Evolutionary conservation across 495 filamentous ascomycete genomes (phyloP), one percentile per base, ranked within the genome.

Genomic region (Tuber borchii): DNA sequence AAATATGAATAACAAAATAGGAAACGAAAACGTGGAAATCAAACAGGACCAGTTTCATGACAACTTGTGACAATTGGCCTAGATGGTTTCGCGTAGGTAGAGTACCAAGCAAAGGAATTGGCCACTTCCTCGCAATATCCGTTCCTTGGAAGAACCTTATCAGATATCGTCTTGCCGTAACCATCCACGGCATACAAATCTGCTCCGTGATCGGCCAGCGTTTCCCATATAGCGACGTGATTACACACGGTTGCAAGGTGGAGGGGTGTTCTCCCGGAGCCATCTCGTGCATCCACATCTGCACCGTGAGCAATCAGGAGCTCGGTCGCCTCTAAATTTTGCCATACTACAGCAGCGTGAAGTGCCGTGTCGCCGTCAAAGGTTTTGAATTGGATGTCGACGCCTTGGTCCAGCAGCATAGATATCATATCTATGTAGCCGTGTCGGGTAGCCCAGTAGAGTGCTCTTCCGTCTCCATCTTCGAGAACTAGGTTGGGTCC

Each of bases 401-500:
- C 73, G 12, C 74, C 69, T 51, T 71, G 37, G 39, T 19, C 74
- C 20, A 71, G 69, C 20, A 75, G 42, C 10, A 61, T 31, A 12
- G 42, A 46, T 39, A 72, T 34, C 42, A 72, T 72, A 31, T 43
- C 42, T 31, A 19, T 46, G 39, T 72, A 43, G 42, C 71, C 71
- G 42, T 46, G 71, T 46, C 42, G 42, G 71, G 10, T 72, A 22
- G 71, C 71, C 71, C 71, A 72, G 71, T 19, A 46, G 42, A 72
- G 71, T 46, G 71, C 71, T 22, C 56, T 26, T 17, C 56, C 56
- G 4, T 65, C 56, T 19, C 16, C 56, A 65, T 65, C 56, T 34
- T 31, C 56, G 56, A 65, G 56, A 34, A 65, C 56, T 14, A 65
- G 26, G 26, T 65, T 65, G 14, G 56, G 56, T 4, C 56, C 56